A percentile compares a stretch with the other conserved stretches of the same genome.
Conservation (phyloP, 192 early-diverging fungal genomes). For the Dissophora globulifera region DNA sequence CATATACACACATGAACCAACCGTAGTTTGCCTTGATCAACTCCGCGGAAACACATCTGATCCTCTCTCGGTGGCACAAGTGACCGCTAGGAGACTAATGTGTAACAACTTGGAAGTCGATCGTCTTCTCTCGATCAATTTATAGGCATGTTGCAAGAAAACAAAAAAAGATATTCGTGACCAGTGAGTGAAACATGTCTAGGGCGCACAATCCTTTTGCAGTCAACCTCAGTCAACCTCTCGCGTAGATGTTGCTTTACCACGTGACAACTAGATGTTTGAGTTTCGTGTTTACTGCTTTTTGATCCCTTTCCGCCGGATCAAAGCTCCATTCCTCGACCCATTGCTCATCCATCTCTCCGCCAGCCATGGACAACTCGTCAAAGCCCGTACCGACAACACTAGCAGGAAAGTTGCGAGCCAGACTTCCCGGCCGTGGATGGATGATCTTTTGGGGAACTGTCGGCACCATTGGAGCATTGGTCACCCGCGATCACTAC, state of each 20-base stretch:
- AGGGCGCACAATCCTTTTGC: too few relatives aligned
- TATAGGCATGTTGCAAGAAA: background rate
- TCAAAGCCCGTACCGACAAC: constrained; percentile 35
- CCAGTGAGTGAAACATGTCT: too few relatives aligned
- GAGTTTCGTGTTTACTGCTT: too few relatives aligned
- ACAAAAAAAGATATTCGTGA: background rate
- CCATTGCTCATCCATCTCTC: constrained; percentile 3
- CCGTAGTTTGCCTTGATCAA: too few relatives aligned
- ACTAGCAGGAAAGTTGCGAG: constrained; percentile 38
- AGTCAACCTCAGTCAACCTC: too few relatives aligned
- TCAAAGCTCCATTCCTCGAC: background rate
- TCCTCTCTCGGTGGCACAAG: too few relatives aligned
- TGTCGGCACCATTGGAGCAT: constrained; percentile 30
- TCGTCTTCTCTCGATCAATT: background rate
- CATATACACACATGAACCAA: too few relatives aligned
- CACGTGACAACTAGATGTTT: too few relatives aligned
- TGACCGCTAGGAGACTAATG: too few relatives aligned
- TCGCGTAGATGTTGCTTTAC: too few relatives aligned
- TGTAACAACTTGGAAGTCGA: background rate
- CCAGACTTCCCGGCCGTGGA: constrained; percentile 52
- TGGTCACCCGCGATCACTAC: constrained; percentile 52
- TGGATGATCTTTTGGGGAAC: constrained; percentile 53
- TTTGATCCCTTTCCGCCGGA: too few relatives aligned
- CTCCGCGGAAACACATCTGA: too few relatives aligned
- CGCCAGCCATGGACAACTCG: background rate